Evolutionary conservation across 805 yeast species (phyloP), one percentile per base, ranked within the genome.

Genomic region (Ogataea paradorogensis): DNA sequence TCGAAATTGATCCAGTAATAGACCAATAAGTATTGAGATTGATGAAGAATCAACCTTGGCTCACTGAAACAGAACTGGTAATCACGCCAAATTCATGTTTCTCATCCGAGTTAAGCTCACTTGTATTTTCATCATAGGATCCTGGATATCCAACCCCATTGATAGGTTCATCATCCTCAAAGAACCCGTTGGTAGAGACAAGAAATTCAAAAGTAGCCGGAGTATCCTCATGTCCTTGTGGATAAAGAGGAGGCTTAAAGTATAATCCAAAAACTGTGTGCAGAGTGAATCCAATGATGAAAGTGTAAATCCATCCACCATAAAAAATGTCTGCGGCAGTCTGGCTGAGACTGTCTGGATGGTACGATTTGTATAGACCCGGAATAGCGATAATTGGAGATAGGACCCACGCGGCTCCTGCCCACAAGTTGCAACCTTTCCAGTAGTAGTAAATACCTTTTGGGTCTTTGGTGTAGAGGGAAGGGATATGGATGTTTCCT

Each of bases 351-450:
- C 40, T 24, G 3, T 37, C 37, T 3, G 57, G 43, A 20, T 54
- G 46, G 31, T 51, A 51, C 15, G 60, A 53, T 15, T 55, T 49
- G 40, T 57, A 58, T 20, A 58, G 40, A 22, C 62, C 61, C 7
- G 59, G 60, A 29, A 58, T 56, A n/a, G 55, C 58, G 15, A 55
- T 40, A 3, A 51, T 28, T 10, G 55, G 60, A 35, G 44, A 48
- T 13, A 40, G 30, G 27, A 25, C 42, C 57, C 55, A 53, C 25
- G 44, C 48, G 7, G 30, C 28, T 20, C 22, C 45, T 13, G 40
- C 59, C 54, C 43, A 39, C 4, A 44, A 3, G 26, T 48, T 48
- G 37, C 37, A 39, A 6, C 53, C 55, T 22, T 51, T 49, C 25
- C 23, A 37, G 32, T 33, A 48, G 27, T 48, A 40, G 33, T 51